Conservation (phyloP, 2,329 filamentous ascomycete species). For the Aspergillus alliaceus region DNA sequence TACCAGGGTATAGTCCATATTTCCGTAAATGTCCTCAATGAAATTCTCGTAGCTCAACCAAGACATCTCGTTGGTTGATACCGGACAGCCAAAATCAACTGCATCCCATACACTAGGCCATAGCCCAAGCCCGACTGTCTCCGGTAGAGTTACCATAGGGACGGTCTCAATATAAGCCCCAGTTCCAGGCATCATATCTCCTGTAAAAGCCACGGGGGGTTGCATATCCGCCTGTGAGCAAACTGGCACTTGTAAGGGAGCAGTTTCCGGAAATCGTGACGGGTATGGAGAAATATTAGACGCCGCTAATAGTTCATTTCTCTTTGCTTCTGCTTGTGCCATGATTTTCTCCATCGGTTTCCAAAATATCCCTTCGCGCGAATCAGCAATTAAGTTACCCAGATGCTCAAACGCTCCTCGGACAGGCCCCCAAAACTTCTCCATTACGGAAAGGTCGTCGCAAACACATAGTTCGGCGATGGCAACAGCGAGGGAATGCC, state of each 20-base stretch:
- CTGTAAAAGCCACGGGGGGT: not conserved
- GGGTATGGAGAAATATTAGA: slow-evolving; percentile 1
- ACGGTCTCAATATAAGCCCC: not conserved
- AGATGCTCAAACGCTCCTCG: slow-evolving; percentile 24
- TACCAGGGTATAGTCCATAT: slow-evolving; percentile 22
- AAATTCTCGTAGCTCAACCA: slow-evolving; percentile 32
- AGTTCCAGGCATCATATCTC: not conserved
- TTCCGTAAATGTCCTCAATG: slow-evolving; percentile 26
- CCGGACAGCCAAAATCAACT: slow-evolving; percentile 18
- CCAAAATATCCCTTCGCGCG: slow-evolving; percentile 30
- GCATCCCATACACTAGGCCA: slow-evolving; percentile 29
- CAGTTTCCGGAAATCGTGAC: not conserved
- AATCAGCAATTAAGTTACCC: slow-evolving; percentile 26
- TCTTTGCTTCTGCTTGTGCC: slow-evolving; percentile 21
- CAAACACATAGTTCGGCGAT: slow-evolving; percentile 34
- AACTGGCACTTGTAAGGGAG: not conserved
- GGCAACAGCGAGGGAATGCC: slow-evolving; percentile 34
- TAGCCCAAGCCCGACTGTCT: slow-evolving; percentile 4
- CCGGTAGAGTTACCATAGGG: not conserved
- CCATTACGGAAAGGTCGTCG: slow-evolving; percentile 21
- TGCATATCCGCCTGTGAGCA: not conserved
- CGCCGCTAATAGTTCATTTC: slow-evolving; percentile 5
- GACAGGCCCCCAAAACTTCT: slow-evolving; percentile 26
- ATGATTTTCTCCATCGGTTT: slow-evolving; percentile 32
- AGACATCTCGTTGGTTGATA: slow-evolving; percentile 15